Evolutionary conservation across 2,329 filamentous ascomycete species (phyloP), one percentile per base, ranked within the genome.

Genomic region (Scedosporium dehoogii): DNA sequence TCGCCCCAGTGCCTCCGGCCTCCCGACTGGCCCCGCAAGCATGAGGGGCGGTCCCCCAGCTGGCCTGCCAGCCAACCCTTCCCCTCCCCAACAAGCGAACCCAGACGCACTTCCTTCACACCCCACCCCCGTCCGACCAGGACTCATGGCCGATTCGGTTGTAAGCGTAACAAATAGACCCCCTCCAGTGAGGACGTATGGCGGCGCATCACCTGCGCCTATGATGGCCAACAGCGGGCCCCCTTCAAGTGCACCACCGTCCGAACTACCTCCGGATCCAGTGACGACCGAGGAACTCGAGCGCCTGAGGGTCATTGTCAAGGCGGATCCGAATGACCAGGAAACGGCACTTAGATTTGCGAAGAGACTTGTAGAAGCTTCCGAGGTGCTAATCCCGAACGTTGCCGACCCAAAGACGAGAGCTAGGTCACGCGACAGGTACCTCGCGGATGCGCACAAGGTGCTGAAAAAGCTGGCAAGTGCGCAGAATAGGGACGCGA

Each of bases 391-490:
- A 1, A 85, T 91, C 2, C 78, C 83, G 1, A 76, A 76, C 14
- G 73, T 86, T 9, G 79, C 83, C 0, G 90, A 91, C 67, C 87
- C 92, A 44, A 87, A 87, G 68, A 84, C 86, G 7, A 85, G 88
- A 25, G 82, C 85, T 7, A 91, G 94, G 68, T 81, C 87, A 1
- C 87, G 91, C 33, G 93, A 97, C 68, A 87, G 87, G 63, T 97
- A 93, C 72, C 79, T 93, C 16, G 77, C 87, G 67, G 94, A 97
- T 70, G 91, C 91, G 0, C 86, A 94, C 72, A 97, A 97, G 74
- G 86, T 92, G 25, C 78, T 97, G 53, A 97, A 97, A 78, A 97
- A 96, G 73, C 81, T 97, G 9, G 85, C 87, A 6, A 83, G 82
- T 59, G 80, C 79, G 12, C 87, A 89, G 64, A 90, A 93, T 69